Conservation (phyloP, 768 basidiomycete species). For the Macrolepiota dolichaula region DNA sequence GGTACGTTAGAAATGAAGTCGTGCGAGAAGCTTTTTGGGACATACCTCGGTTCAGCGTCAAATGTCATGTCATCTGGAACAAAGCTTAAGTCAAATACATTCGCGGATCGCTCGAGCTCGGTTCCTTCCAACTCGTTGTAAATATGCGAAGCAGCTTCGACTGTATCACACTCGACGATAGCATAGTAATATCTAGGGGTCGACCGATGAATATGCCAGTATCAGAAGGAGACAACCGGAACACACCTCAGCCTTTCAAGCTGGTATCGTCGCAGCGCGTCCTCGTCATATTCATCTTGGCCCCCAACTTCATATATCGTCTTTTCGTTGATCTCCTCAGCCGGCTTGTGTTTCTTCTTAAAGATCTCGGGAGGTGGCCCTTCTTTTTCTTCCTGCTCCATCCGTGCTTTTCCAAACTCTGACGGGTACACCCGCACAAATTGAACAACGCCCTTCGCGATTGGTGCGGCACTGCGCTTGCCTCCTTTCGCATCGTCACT, state of each 20-base stretch:
- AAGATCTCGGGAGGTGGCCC: constrained; percentile 90
- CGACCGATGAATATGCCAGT: background rate
- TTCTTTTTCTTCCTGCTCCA: constrained; percentile 84
- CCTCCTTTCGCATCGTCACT: constrained; percentile 14
- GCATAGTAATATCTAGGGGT: constrained; percentile 87
- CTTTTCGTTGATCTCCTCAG: constrained; percentile 60
- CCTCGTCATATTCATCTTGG: constrained; percentile 82
- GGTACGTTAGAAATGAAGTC: background rate
- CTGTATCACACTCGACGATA: constrained; percentile 82
- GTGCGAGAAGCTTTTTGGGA: background rate
- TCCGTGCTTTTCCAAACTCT: constrained; percentile 85
- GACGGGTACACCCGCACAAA: constrained; percentile 89
- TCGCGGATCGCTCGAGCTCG: constrained; percentile 95
- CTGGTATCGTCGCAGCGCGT: constrained; percentile 87
- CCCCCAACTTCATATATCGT: constrained; percentile 64
- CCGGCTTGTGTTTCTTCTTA: constrained; percentile 43
- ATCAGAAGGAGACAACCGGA: background rate
- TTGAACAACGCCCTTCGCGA: constrained; percentile 64
- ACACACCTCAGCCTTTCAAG: constrained; percentile 85
- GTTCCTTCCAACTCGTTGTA: constrained; percentile 89
- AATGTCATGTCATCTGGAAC: constrained; percentile 90
- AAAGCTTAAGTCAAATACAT: constrained; percentile 92
- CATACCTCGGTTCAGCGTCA: constrained; percentile 71
- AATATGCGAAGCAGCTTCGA: constrained; percentile 73
- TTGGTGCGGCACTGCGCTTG: constrained; percentile 14